Evolutionary conservation across 78 protist species (phyloP).

Genomic region (Polysphondylium violaceum): DNA sequence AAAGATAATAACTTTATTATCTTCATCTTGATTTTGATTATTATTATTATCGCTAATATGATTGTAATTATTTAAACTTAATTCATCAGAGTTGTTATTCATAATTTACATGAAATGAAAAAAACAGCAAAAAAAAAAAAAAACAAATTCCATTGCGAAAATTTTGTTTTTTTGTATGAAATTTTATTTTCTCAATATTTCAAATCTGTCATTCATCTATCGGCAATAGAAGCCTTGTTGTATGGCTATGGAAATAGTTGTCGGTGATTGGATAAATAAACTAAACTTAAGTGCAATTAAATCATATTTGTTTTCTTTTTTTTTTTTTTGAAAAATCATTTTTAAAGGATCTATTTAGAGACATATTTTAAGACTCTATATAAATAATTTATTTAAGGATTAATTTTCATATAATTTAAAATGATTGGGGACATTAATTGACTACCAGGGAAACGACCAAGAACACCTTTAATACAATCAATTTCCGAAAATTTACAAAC

Average conservation of each 20-base stretch:
- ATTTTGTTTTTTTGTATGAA: background rate
- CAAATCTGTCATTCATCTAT: background rate
- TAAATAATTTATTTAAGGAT: background rate
- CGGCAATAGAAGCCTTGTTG: too few species aligned
- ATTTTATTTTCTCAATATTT: too few species aligned
- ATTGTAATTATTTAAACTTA: background rate
- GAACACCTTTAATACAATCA: slow-evolving; percentile 32
- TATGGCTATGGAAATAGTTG: background rate
- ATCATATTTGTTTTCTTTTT: background rate
- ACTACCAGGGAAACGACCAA: slow-evolving; percentile 68
- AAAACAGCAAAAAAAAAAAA: too few species aligned
- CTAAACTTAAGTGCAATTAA: background rate
- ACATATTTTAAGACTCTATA: too few species aligned
- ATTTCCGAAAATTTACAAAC: slow-evolving; percentile 43
- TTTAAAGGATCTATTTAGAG: background rate
- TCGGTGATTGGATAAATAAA: background rate
- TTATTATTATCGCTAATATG: too few species aligned
- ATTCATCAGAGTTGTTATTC: too few species aligned
- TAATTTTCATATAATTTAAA: slow-evolving; percentile 59
- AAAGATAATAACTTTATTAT: too few species aligned
- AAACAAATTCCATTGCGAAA: background rate
- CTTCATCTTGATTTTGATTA: background rate
- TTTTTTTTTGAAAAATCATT: background rate
- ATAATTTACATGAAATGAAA: too few species aligned
- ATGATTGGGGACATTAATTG: slow-evolving; percentile 59